A percentile compares a stretch with the other conserved stretches of the same genome.
Evolutionary conservation across 140 eudicot species (phyloP).

Genomic region (Senecio squalidus): DNA sequence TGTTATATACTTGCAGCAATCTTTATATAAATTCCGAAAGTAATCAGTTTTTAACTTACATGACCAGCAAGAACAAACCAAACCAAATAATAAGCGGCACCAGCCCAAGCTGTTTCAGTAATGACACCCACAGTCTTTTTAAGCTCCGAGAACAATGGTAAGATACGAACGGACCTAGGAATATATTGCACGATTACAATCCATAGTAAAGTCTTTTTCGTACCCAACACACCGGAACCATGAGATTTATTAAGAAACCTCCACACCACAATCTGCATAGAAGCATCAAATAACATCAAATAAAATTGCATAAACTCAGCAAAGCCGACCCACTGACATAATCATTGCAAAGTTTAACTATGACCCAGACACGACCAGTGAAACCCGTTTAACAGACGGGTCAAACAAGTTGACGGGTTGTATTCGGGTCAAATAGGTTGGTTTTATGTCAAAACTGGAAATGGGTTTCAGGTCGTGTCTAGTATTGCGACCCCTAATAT

Average conservation of each 20-base stretch:
- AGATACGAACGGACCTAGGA: constrained; percentile 66
- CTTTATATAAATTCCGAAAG: constrained; percentile 3
- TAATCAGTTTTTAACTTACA: constrained; percentile 37
- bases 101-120: constrained; percentile 97
- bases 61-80: constrained; percentile 94
- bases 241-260: constrained; percentile 49
- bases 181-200: constrained; percentile 68
- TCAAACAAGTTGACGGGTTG: too few species aligned
- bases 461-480: too few species aligned
- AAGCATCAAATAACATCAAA: constrained; percentile 11
- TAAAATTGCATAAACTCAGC: neutral
- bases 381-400: too few species aligned
- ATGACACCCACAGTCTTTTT: constrained; percentile 90
- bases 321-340: too few species aligned
- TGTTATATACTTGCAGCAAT: neutral
- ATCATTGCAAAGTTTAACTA: too few species aligned
- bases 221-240: constrained; percentile 75
- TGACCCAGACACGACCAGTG: too few species aligned
- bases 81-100: constrained; percentile 84
- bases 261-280: constrained; percentile 79
- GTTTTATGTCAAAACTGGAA: too few species aligned
- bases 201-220: constrained; percentile 52
- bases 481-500: too few species aligned
- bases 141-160: constrained; percentile 79
- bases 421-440: too few species aligned